A percentile compares a stretch with the other conserved stretches of the same genome.
phyloP scores from a whole-genome alignment of 768 basidiomycete genomes.

The Glaciozyma martinii region DNA sequence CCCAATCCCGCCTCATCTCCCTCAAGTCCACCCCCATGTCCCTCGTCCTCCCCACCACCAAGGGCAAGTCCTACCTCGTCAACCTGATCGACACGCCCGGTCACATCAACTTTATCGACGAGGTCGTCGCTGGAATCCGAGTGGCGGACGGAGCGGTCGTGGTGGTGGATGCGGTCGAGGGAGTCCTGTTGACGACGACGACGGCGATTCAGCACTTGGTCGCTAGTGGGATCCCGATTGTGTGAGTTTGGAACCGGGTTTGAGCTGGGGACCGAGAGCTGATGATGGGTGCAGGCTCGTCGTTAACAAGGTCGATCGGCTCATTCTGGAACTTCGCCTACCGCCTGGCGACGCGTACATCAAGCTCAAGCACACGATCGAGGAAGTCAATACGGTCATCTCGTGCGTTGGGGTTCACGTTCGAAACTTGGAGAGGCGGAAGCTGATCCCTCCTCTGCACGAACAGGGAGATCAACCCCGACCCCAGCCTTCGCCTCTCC shows the following conservation, averaged over 20 bases:
- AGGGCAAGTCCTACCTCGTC: slow-evolving; percentile 84
- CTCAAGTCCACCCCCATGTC: slow-evolving; percentile 98
- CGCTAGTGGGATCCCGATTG: slow-evolving; percentile 15
- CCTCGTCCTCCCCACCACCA: slow-evolving; percentile 68
- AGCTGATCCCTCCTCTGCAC: slow-evolving; percentile 33
- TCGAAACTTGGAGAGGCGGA: not conserved
- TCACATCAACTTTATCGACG: slow-evolving; percentile 97
- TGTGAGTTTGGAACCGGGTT: slow-evolving; percentile 5
- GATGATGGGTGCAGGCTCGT: slow-evolving; percentile 60
- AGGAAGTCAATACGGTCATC: slow-evolving; percentile 94
- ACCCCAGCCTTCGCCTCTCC: slow-evolving; percentile 76
- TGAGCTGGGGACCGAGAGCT: not conserved
- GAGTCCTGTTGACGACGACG: slow-evolving; percentile 48
- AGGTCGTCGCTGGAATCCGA: slow-evolving; percentile 78
- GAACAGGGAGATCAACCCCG: slow-evolving; percentile 66
- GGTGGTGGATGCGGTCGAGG: slow-evolving; percentile 97
- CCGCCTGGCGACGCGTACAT: slow-evolving; percentile 95
- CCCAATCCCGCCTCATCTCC: slow-evolving; percentile 80
- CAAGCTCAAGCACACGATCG: slow-evolving; percentile 98
- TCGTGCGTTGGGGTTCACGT: slow-evolving; percentile 49
- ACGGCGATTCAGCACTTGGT: slow-evolving; percentile 30
- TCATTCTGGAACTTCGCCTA: slow-evolving; percentile 90
- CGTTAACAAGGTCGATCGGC: slow-evolving; percentile 94
- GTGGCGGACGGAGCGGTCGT: slow-evolving; percentile 82
- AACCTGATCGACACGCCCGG: slow-evolving; percentile 96